Evolutionary conservation across 768 basidiomycete genomes (phyloP), one percentile per base, ranked within the genome.

Genomic region (Russula sp.): DNA sequence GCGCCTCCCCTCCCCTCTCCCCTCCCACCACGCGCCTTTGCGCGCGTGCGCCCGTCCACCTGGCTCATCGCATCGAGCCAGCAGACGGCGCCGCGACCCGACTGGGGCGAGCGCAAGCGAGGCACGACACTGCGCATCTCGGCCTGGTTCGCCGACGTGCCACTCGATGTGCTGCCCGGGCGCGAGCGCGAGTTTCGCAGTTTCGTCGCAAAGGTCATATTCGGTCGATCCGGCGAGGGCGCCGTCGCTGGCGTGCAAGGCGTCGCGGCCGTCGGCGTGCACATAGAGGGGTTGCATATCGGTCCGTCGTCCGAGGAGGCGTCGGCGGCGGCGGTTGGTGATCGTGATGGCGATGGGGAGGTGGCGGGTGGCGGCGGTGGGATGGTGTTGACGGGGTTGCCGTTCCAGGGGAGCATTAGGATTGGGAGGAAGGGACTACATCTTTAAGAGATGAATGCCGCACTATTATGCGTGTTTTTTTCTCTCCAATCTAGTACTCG

Each of bases 141-240:
- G 0, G 88, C 91, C 8, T 78, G 78, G 65, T 80, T 93, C 50
- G 77, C 79, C 2, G 87, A 92, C 66, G 85, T 90, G 11, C 89
- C 90, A 11, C 73, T 93, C 35, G 75, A 90, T 59, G 87, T 93
- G 10, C 75, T 93, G 0, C 88, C 90, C 0, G 89, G 90, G 7
- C 80, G 91, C 46, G 81, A 90, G 71, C 83, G 79, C 63, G 81
- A 87, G 68, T 91, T 93, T 65, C 83, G 86, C 62, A 77, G 78
- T 57, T 93, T 93, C 63, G 82, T 93, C 16, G 74, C 79, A 65
- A 93, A 93, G 84, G 90, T 89, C 41, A 59, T 65, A 6, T 65
- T 65, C 38, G 54, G 64, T 29, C 25, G 25, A 0, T 41, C 42
- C 6, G 25, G 45, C 3, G 52, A 56, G 3, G 64, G 64, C 18